phyloP scores from a whole-genome alignment of 192 early-diverging fungal genomes.

The Radiomyces spectabilis region DNA sequence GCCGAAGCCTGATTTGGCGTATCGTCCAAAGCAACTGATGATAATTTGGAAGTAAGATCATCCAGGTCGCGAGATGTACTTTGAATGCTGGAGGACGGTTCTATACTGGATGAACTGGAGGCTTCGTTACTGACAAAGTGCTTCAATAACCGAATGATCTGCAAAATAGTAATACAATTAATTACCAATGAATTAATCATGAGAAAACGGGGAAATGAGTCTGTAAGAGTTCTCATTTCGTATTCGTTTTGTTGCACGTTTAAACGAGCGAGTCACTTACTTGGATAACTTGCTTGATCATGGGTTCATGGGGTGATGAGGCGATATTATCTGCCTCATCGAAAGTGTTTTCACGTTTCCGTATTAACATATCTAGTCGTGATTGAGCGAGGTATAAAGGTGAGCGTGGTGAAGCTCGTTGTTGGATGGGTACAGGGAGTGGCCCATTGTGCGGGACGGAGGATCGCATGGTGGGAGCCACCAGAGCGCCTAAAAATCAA shows the following conservation, averaged over 20 bases:
- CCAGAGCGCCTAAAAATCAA: constrained; percentile 9
- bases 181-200: not conserved
- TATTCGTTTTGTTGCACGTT: too few relatives aligned
- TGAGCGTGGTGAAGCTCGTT: constrained; percentile 8
- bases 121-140: constrained; percentile 11
- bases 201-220: not conserved
- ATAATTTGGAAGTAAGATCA: constrained; percentile 7
- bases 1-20: not conserved
- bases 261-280: too few relatives aligned
- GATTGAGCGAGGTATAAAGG: constrained; percentile 26
- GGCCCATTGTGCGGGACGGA: not conserved
- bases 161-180: not conserved
- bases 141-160: constrained; percentile 26
- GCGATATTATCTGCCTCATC: constrained; percentile 1
- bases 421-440: not conserved
- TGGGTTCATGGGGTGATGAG: not conserved
- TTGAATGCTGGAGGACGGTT: not conserved
- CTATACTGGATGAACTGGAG: too few relatives aligned
- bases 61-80: constrained; percentile 3
- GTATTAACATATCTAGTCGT: constrained; percentile 18
- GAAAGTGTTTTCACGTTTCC: too few relatives aligned
- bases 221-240: not conserved
- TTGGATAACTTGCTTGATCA: constrained; percentile 6
- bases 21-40: constrained; percentile 3
- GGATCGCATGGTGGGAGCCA: not conserved